Evolutionary conservation across 2,329 filamentous ascomycete genomes (phyloP).

Genomic region (Stagonosporopsis rhizophila): DNA sequence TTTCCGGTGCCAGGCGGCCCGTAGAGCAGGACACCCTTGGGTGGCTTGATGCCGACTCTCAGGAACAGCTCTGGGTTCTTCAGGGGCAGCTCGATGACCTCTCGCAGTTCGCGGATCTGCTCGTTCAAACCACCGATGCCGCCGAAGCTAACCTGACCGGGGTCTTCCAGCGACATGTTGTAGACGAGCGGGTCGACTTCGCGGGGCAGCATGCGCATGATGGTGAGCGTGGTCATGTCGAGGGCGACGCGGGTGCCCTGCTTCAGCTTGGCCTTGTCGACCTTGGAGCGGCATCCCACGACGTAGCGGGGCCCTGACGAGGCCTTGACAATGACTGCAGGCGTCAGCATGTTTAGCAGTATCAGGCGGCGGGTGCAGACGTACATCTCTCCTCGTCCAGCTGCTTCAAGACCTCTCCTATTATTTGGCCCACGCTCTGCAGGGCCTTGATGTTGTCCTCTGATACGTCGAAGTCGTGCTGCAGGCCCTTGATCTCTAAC

Average conservation of each 20-base stretch:
- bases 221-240: constrained; percentile 99
- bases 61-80: constrained; percentile 99
- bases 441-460: constrained; percentile 99
- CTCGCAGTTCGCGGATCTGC: constrained; percentile 94
- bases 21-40: constrained; percentile 95
- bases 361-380: constrained; percentile 44
- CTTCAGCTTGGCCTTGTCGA: constrained; percentile 96
- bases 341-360: constrained; percentile 15
- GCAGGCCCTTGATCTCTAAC: constrained; percentile 92
- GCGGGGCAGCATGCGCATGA: constrained; percentile 99
- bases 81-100: constrained; percentile 96
- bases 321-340: constrained; percentile 92
- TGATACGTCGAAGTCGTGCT: constrained; percentile 94
- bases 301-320: constrained; percentile 97
- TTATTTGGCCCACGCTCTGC: constrained; percentile 98
- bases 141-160: constrained; percentile 95
- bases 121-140: constrained; percentile 98
- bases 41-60: constrained; percentile 97
- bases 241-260: constrained; percentile 97
- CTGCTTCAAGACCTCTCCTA: constrained; percentile 98
- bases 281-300: constrained; percentile 96
- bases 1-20: constrained; percentile 97
- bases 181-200: constrained; percentile 99
- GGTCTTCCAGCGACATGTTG: constrained; percentile 99
- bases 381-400: constrained; percentile 97